A percentile compares a stretch with the other conserved stretches of the same genome.
Conservation (phyloP, 495 filamentous ascomycete species). For the Aspergillus hancockii region DNA sequence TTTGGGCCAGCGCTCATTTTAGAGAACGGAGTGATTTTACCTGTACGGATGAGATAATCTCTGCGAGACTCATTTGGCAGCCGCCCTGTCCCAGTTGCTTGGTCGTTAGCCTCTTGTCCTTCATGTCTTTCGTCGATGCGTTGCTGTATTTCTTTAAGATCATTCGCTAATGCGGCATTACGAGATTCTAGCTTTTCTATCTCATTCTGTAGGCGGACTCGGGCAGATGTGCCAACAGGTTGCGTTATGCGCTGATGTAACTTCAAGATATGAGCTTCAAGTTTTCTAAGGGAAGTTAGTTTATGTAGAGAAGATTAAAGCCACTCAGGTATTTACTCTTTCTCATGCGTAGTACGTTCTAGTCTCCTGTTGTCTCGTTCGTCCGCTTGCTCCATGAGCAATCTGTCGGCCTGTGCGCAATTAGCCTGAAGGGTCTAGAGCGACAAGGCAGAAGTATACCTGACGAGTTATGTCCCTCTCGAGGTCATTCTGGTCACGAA, state of each 20-base stretch:
- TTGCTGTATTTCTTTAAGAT: conserved; percentile 73
- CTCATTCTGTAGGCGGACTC: conserved; percentile 58
- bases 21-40: conserved; percentile 95
- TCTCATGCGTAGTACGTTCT: conserved; percentile 68
- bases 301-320: background rate
- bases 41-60: conserved; percentile 90
- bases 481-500: conserved; percentile 83
- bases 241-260: conserved; percentile 52
- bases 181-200: conserved; percentile 62
- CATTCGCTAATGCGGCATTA: conserved; percentile 60
- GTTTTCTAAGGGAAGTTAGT: conserved; percentile 37
- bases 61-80: conserved; percentile 78
- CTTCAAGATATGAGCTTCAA: conserved; percentile 48
- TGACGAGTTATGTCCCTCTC: conserved; percentile 69
- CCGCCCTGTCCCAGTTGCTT: conserved; percentile 51
- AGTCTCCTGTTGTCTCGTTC: conserved; percentile 85
- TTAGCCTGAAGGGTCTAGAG: conserved; percentile 8
- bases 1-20: conserved; percentile 58
- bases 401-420: conserved; percentile 63
- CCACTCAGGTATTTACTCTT: conserved; percentile 42
- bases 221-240: conserved; percentile 46
- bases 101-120: conserved; percentile 42
- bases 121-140: conserved; percentile 74
- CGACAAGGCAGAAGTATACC: conserved; percentile 25
- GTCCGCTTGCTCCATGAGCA: conserved; percentile 79